Evolutionary conservation across 2,329 filamentous ascomycete genomes (phyloP).

Genomic region (Ambrosiella beaveri): DNA sequence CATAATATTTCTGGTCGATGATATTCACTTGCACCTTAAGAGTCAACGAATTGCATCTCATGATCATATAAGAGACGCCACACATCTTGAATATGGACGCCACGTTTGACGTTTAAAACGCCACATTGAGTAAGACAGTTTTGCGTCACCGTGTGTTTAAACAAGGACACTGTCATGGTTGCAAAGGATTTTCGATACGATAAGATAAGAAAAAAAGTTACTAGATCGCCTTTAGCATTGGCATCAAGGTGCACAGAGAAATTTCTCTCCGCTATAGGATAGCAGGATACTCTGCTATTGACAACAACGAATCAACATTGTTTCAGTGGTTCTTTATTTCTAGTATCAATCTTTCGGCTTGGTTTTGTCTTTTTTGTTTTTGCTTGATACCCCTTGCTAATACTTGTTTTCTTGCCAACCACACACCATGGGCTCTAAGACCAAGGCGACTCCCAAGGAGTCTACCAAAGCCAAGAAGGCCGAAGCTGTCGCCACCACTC

Average conservation of each 20-base stretch:
- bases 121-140: background rate
- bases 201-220: slow-evolving; percentile 14
- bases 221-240: background rate
- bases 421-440: slow-evolving; percentile 14
- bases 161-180: background rate
- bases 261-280: background rate
- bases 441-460: slow-evolving; percentile 19
- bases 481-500: slow-evolving; percentile 13
- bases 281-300: background rate
- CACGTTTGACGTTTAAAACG: background rate
- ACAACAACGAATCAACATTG: background rate
- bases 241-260: background rate
- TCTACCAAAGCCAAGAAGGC: slow-evolving; percentile 15
- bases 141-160: background rate
- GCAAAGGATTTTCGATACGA: slow-evolving; percentile 12
- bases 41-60: background rate
- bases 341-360: slow-evolving; percentile 6
- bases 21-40: background rate
- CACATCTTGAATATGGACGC: background rate
- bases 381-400: slow-evolving; percentile 3
- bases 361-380: background rate
- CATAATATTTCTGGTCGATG: background rate
- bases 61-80: background rate
- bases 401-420: background rate
- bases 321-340: slow-evolving; percentile 7